Base-by-base conservation (phyloP, 2,329 filamentous ascomycete species). In the Cladophialophora chaetospira region DNA sequence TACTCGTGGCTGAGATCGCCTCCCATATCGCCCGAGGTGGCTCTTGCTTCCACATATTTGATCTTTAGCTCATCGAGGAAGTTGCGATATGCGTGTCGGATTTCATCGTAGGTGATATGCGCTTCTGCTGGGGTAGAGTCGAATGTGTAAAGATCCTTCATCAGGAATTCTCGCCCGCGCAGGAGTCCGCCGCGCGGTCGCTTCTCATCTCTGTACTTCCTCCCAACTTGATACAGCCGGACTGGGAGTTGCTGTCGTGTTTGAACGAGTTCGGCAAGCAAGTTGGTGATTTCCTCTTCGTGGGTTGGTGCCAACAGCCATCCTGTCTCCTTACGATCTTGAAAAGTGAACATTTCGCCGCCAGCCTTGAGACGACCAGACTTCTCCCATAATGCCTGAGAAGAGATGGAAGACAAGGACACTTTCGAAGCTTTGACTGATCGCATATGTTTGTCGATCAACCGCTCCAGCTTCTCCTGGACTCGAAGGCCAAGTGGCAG, bases 81-180 rank as follows among this genome's bases (percentile, higher is more conserved):
- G 15, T 80, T 80, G 10, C 78, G 79, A 70, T 99, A 99, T 1
- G 88, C 88, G 33, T 72, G 71, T 47, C 88, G 84, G 2, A 96
- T 91, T 38, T 85, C 75, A 5, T 83, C 73, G 65, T 99, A 99
- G 0, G 93, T 96, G 47, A 82, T 74, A n/a, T 92, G 76, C 1
- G 93, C 93, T n/a, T 82, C 76, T 23, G 82, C 74, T 0, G 79
- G 70, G 3, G 81, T 87, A 31, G 80, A 75, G 68, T 99, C 94
- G 68, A 99, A 99, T 0, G 92, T 97, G 71, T 99, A 99, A 1
- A 99, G 81, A 71, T 99, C 94, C 73, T 99, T 99, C 94, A 99
- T 99, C 65, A 91, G 75, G 67, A 99, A 99, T 68, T 99, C 94
- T 60, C 91, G 86, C 0, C 90, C 88, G 8, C 94, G 86, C 6